Evolutionary conservation across 2,329 filamentous ascomycete species (phyloP), one percentile per base, ranked within the genome.

Genomic region (Fusarium palustre): DNA sequence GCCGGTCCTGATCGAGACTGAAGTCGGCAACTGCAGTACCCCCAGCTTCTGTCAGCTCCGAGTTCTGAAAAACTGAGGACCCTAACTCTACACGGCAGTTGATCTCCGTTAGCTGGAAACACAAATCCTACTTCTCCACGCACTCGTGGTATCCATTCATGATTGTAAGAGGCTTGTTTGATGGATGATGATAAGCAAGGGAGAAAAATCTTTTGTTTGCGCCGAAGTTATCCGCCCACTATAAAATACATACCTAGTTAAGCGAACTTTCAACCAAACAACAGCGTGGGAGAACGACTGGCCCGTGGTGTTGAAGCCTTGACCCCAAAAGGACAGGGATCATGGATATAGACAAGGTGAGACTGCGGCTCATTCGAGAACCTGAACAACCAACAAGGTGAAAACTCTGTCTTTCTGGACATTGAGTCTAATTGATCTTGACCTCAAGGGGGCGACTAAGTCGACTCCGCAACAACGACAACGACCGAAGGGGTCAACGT

Each of bases 241-340:
- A 16, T 22, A 25, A 25, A 43, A 43, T 24, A 24, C 22, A 22
- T 24, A 13, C 22, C 30, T 39, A 36, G 36, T 59, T 57, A 66
- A 66, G 57, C 62, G 56, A 67, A 33, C 24, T 49, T 34, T 34
- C 22, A 49, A 22, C 47, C 47, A 33, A 39, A 28, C 24, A 43
- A 18, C 50, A 68, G 61, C 73, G 72, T 75, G 71, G 49, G 56
- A 64, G 69, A 75, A 75, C 73, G 71, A 75, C 70, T 75, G 72
- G 72, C 69, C 71, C 63, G 69, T 75, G 71, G 64, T 62, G 59
- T 64, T 66, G 60, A 61, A 73, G 38, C 49, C 55, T 39, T 56
- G 49, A 28, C 55, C 63, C 30, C 30, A 20, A 38, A 50, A 24
- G 22, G 41, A 25, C 67, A 43, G 38, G 62, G 67, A 64, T 69